Evolutionary conservation across 768 basidiomycete species (phyloP), one percentile per base, ranked within the genome.

Genomic region (Lentinula lateritia): DNA sequence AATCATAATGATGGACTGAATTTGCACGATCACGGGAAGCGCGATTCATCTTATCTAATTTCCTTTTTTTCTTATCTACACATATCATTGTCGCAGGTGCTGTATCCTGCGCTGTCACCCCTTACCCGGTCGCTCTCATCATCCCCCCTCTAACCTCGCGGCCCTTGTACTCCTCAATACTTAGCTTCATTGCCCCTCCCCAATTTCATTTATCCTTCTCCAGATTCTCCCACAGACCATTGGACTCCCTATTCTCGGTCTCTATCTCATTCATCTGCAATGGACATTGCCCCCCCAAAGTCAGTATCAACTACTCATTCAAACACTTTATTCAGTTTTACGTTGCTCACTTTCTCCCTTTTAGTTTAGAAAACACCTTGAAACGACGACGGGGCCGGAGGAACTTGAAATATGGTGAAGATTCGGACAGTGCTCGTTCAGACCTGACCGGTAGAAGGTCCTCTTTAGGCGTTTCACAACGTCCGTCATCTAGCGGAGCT

Each of bases 381-480:
- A 63, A 63, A 54, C 56, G 62, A 50, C 56, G 62, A 39, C 48
- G 58, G 20, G 62, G 62, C 13, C 56, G 57, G 35, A 39, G 48
- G 15, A 63, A 63, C 50, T 46, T 63, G 34, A 63, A 63, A 43
- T 38, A 43, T 18, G 36, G 36, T 35, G 62, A 59, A 28, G 62
- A 63, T 41, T 36, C 50, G 35, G 58, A 52, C 12, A 43, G 10
- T 28, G 59, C 53, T 23, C 42, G 28, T 23, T 39, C 56, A 23
- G 61, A 45, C 36, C 20, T 32, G 18, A 23, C 39, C 34, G 36
- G 20, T 10, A 63, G 32, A 60, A 45, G 46, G 38, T 58, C 35
- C 16, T 46, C 34, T 38, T 20, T 52, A 58, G 32, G 43, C 41
- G 41, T 38, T 20, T 62, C 41, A 13, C 62, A 42, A 20, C 62